Conservation (phyloP, 345 rosid species). For the Salix exigua region DNA sequence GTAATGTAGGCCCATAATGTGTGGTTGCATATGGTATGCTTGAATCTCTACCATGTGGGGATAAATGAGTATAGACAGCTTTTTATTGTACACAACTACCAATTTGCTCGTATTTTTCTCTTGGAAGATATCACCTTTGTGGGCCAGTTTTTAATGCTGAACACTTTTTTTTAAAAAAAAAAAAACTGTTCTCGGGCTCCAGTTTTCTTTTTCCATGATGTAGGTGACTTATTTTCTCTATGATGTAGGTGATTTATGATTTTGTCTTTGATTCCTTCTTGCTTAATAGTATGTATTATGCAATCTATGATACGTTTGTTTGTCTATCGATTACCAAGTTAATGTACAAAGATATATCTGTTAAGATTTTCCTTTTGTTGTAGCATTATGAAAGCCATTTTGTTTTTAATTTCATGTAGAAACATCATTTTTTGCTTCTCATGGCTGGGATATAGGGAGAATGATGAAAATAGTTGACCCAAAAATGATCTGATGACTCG, state of each 20-base stretch:
- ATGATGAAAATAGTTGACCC: too few species aligned
- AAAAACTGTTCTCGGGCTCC: background rate
- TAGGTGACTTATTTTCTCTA: background rate
- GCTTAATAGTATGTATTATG: background rate
- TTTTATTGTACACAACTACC: slow-evolving; percentile 15
- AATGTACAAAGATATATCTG: background rate
- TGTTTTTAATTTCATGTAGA: background rate
- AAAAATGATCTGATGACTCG: too few species aligned
- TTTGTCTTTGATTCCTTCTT: background rate
- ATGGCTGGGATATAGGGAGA: background rate
- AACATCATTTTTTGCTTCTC: background rate
- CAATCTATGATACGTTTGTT: background rate
- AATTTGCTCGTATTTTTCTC: slow-evolving; percentile 15
- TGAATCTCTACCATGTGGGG: slow-evolving; percentile 20
- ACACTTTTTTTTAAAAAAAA: background rate
- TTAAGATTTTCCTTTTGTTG: background rate
- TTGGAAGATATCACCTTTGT: slow-evolving; percentile 9
- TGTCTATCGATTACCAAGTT: background rate
- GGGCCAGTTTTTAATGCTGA: slow-evolving; percentile 22
- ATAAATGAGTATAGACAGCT: background rate
- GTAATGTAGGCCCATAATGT: slow-evolving; percentile 21
- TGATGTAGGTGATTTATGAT: background rate
- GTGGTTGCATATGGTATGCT: slow-evolving; percentile 24
- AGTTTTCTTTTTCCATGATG: background rate
- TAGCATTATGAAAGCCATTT: background rate